phyloP scores from a whole-genome alignment of 2,329 filamentous ascomycete genomes.

The Didymellaceae sp. region DNA sequence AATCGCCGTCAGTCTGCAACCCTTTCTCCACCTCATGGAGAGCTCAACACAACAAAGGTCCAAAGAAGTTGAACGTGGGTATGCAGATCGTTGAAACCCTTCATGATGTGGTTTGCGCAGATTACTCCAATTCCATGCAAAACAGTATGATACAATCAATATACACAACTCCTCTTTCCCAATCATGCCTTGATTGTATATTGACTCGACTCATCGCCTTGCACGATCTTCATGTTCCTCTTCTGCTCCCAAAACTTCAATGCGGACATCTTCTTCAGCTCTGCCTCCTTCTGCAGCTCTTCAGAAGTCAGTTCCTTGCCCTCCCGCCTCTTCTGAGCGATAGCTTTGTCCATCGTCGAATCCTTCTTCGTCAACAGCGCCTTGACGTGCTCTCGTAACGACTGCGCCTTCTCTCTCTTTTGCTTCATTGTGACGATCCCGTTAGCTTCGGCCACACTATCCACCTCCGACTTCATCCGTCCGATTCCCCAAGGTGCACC shows the following conservation, averaged over 20 bases:
- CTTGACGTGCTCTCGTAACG: constrained; percentile 35
- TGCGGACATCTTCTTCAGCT: constrained; percentile 48
- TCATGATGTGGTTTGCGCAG: too few species aligned
- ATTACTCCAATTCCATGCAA: constrained; percentile 14
- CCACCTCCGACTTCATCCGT: constrained; percentile 49
- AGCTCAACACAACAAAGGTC: too few species aligned
- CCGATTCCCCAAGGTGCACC: constrained; percentile 53
- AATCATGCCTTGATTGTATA: constrained; percentile 31
- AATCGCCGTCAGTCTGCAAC: too few species aligned
- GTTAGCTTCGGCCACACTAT: constrained; percentile 13
- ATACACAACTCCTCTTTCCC: constrained; percentile 15
- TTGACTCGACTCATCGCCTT: constrained; percentile 22
- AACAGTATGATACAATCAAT: constrained; percentile 31
- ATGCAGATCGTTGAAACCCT: too few species aligned
- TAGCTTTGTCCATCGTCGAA: constrained; percentile 1
- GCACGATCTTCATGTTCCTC: constrained; percentile 31
- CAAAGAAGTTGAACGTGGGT: too few species aligned
- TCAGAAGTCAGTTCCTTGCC: constrained; percentile 8
- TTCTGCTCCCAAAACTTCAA: constrained; percentile 43
- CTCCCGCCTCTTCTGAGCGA: constrained; percentile 2
- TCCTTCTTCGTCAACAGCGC: constrained; percentile 31
- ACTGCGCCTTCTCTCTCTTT: constrained; percentile 25
- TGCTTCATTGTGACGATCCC: constrained; percentile 13
- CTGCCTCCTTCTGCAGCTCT: constrained; percentile 38
- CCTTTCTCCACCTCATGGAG: too few species aligned